phyloP scores from a whole-genome alignment of 2,329 filamentous ascomycete species.

The Aspergillus brasiliensis region DNA sequence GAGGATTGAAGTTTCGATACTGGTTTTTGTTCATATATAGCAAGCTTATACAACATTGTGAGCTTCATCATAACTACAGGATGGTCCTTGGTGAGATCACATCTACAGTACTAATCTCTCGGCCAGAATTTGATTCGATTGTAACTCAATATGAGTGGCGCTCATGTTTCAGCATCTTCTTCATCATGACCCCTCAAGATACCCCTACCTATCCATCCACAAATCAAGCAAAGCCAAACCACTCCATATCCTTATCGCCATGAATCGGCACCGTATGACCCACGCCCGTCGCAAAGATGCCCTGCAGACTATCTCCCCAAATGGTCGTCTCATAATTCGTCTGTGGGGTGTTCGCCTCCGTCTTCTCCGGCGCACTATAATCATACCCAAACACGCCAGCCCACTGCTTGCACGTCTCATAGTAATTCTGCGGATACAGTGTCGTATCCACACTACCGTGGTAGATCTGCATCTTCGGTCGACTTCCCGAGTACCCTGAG shows the following conservation, averaged over 20 bases:
- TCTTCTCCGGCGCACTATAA: constrained; percentile 19
- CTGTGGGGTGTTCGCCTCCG: constrained; percentile 18
- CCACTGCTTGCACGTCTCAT: constrained; percentile 62
- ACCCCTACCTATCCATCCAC: accelerated
- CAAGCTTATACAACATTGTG: no score
- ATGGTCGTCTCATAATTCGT: constrained; percentile 23
- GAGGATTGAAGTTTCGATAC: no score
- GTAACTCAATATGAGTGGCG: no score
- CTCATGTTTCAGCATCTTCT: background rate
- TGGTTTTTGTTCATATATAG: no score
- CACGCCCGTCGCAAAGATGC: constrained; percentile 26
- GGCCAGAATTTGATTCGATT: no score
- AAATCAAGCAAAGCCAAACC: constrained; percentile 26
- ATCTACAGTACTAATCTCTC: no score
- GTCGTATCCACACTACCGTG: constrained; percentile 57
- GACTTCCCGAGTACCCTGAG: constrained; percentile 45
- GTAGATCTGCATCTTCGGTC: constrained; percentile 61
- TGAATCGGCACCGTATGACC: constrained; percentile 25
- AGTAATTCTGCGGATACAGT: constrained; percentile 56
- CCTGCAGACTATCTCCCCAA: constrained; percentile 26
- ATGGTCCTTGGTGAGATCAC: no score
- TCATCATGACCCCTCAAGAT: no score
- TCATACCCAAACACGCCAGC: constrained; percentile 50
- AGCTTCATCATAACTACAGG: no score
- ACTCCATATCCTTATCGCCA: constrained; percentile 25